A percentile compares a stretch with the other conserved stretches of the same genome.
Evolutionary conservation across 2,329 filamentous ascomycete species (phyloP).

Genomic region (Graphilbum sp.): DNA sequence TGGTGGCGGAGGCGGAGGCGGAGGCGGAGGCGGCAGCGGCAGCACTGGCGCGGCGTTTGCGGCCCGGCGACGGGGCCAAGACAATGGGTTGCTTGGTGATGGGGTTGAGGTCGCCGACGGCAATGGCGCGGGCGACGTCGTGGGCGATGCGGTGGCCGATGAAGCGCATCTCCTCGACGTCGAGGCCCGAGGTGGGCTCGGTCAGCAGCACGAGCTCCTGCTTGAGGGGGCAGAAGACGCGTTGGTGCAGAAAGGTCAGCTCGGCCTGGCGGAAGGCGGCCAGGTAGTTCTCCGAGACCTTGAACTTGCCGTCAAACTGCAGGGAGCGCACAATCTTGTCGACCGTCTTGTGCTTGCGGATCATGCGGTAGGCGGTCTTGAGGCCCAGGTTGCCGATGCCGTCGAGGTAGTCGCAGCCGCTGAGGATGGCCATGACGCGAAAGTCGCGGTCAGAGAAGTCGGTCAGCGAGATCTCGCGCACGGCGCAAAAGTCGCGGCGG

Average conservation of each 20-base stretch:
- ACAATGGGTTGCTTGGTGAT: slow-evolving; percentile 60
- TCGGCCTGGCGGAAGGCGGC: slow-evolving; percentile 75
- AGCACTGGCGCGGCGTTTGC: slow-evolving; percentile 17
- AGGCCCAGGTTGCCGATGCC: slow-evolving; percentile 74
- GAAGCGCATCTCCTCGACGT: slow-evolving; percentile 57
- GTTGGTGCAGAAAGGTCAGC: slow-evolving; percentile 82
- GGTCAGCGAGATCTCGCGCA: slow-evolving; percentile 71
- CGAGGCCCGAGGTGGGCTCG: slow-evolving; percentile 42
- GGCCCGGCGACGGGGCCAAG: slow-evolving; percentile 23
- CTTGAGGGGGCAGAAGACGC: slow-evolving; percentile 71
- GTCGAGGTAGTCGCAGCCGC: slow-evolving; percentile 88
- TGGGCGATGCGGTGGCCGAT: slow-evolving; percentile 61
- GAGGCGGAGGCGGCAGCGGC: neutral
- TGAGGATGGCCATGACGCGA: slow-evolving; percentile 87
- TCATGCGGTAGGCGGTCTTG: slow-evolving; percentile 81
- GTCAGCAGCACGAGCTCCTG: slow-evolving; percentile 62
- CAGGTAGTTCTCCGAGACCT: slow-evolving; percentile 66
- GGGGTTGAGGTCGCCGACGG: slow-evolving; percentile 70
- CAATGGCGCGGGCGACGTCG: slow-evolving; percentile 55
- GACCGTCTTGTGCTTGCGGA: slow-evolving; percentile 78
- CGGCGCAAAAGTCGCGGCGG: slow-evolving; percentile 73
- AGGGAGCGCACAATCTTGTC: slow-evolving; percentile 70
- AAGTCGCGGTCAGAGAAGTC: slow-evolving; percentile 91
- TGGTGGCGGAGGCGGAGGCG: slow-evolving; percentile 12
- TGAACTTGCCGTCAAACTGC: slow-evolving; percentile 76